Evolutionary conservation across 495 filamentous ascomycete species (phyloP).

Genomic region (Penicillium canescens): DNA sequence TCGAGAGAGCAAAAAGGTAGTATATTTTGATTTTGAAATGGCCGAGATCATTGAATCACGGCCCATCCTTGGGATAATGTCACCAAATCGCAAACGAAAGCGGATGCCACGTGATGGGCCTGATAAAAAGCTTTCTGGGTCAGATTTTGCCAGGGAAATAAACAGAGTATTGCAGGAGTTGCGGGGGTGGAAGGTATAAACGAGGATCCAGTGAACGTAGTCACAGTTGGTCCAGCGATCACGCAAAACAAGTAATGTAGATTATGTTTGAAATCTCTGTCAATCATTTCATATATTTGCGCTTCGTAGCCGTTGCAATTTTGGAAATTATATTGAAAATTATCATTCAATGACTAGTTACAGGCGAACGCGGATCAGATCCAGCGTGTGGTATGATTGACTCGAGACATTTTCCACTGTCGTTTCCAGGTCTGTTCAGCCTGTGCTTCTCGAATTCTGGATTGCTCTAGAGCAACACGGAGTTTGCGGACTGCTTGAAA

Average conservation of each 20-base stretch:
- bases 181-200: background rate
- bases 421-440: slow-evolving; percentile 9
- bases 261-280: too few relatives aligned
- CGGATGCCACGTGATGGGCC: background rate
- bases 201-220: too few relatives aligned
- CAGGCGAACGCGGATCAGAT: background rate
- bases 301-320: too few relatives aligned
- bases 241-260: too few relatives aligned
- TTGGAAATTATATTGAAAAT: too few relatives aligned
- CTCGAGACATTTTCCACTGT: slow-evolving; percentile 5
- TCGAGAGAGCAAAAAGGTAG: slow-evolving; percentile 1
- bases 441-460: background rate
- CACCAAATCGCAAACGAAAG: slow-evolving; percentile 4
- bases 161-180: slow-evolving; percentile 4
- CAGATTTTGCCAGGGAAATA: background rate
- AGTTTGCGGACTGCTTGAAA: background rate
- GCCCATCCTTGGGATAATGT: background rate
- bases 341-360: too few relatives aligned
- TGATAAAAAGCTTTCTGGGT: background rate
- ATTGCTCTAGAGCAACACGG: background rate
- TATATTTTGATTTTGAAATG: slow-evolving; percentile 5
- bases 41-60: background rate
- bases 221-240: too few relatives aligned
- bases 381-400: background rate
- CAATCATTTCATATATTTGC: too few relatives aligned